Percentiles rank a stretch among this genome's conserved stretches.
phyloP scores from a whole-genome alignment of 2,329 filamentous ascomycete genomes.

The Stagonosporopsis rhizophila region DNA sequence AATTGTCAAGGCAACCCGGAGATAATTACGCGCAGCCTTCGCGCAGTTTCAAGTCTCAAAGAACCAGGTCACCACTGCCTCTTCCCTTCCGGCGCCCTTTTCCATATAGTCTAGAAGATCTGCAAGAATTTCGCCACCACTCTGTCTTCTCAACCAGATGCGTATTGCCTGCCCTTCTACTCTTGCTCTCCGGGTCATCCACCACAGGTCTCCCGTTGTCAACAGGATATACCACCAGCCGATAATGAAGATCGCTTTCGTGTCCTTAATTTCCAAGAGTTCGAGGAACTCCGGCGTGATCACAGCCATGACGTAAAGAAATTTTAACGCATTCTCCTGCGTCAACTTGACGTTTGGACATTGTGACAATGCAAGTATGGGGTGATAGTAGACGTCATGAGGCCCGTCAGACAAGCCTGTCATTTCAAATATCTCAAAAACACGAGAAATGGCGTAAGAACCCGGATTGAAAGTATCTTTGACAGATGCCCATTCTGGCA shows the following conservation, averaged over 20 bases:
- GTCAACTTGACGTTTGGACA: constrained; percentile 48
- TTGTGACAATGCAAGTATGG: constrained; percentile 49
- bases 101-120: constrained; percentile 17
- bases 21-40: neutral
- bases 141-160: constrained; percentile 34
- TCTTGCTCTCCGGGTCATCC: constrained; percentile 35
- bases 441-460: constrained; percentile 40
- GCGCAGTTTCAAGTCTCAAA: neutral
- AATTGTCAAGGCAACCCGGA: neutral
- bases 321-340: constrained; percentile 54
- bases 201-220: constrained; percentile 34
- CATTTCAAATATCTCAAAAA: constrained; percentile 44
- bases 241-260: constrained; percentile 62
- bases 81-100: neutral
- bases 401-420: constrained; percentile 24
- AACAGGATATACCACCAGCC: constrained; percentile 63
- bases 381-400: constrained; percentile 37
- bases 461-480: constrained; percentile 2
- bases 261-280: constrained; percentile 60
- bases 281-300: constrained; percentile 54
- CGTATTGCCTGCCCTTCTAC: constrained; percentile 34
- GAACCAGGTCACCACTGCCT: neutral
- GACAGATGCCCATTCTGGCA: constrained; percentile 21
- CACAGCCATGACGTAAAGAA: constrained; percentile 57
- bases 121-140: constrained; percentile 14